Evolutionary conservation across 495 filamentous ascomycete species (phyloP).

Genomic region (Entonaema liquescens): DNA sequence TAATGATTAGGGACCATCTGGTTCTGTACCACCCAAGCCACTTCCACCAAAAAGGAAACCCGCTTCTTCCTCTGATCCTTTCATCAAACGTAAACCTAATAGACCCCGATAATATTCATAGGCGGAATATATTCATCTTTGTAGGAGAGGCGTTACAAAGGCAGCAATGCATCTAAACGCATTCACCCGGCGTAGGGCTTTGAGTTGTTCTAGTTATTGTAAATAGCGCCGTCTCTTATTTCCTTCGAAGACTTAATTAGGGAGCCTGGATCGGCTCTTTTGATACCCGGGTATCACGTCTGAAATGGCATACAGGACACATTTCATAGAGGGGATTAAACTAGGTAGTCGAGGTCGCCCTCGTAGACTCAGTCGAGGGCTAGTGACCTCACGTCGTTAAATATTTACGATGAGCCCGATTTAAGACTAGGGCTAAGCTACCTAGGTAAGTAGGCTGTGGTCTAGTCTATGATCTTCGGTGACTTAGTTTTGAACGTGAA

Average conservation of each 20-base stretch:
- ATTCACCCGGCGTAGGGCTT: conserved; percentile 15
- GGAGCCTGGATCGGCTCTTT: not conserved
- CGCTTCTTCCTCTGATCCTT: conserved; percentile 51
- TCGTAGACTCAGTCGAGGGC: conserved; percentile 14
- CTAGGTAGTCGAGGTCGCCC: conserved; percentile 13
- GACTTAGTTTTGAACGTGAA: not conserved
- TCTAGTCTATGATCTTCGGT: not conserved
- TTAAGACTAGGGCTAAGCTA: conserved; percentile 6
- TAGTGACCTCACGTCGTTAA: not conserved
- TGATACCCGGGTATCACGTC: not conserved
- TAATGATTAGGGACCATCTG: conserved; percentile 33
- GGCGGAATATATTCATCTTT: not conserved
- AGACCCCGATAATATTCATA: conserved; percentile 24
- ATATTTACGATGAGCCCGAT: conserved; percentile 18
- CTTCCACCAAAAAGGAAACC: conserved; percentile 45
- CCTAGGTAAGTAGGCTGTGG: conserved; percentile 28
- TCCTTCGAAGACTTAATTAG: not conserved
- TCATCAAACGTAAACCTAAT: conserved; percentile 54
- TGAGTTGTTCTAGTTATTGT: not conserved
- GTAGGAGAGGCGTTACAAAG: not conserved
- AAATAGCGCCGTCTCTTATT: not conserved
- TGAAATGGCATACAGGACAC: not conserved
- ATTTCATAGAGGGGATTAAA: conserved; percentile 2
- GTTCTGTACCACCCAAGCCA: conserved; percentile 35
- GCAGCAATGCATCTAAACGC: conserved; percentile 6